phyloP scores from a whole-genome alignment of 768 basidiomycete genomes.

The Butyriboletus loyo region DNA sequence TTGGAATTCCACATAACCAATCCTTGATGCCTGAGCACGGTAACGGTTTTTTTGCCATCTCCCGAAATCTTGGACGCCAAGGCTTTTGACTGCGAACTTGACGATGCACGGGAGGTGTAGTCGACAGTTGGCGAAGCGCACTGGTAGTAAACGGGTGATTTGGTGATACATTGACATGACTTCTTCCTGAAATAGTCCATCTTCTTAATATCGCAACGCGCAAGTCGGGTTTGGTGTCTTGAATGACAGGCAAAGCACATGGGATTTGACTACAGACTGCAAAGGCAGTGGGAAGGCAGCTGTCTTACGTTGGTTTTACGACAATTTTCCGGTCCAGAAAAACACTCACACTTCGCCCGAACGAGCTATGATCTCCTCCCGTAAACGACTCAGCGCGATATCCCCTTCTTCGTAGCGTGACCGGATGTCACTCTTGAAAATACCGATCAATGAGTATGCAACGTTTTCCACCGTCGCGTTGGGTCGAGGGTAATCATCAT shows the following conservation, averaged over 20 bases:
- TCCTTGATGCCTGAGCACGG: not conserved
- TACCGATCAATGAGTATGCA: too few species aligned
- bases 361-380: too few species aligned
- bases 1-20: conserved; percentile 4
- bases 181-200: not conserved
- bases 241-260: too few species aligned
- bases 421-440: conserved; percentile 2
- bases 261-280: not conserved
- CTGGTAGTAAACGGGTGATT: not conserved
- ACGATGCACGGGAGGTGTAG: conserved; percentile 12
- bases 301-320: too few species aligned
- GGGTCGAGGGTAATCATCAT: too few species aligned
- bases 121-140: conserved; percentile 1
- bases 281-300: conserved; percentile 4
- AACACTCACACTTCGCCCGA: too few species aligned
- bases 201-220: not conserved
- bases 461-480: too few species aligned
- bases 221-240: not conserved
- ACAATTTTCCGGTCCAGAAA: too few species aligned
- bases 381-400: too few species aligned
- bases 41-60: not conserved
- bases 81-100: conserved; percentile 1
- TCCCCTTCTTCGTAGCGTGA: too few species aligned
- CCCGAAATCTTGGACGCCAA: not conserved
- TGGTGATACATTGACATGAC: not conserved